Conservation (phyloP, 2,329 filamentous ascomycete genomes). For the Emmonsiellopsis sp. region DNA sequence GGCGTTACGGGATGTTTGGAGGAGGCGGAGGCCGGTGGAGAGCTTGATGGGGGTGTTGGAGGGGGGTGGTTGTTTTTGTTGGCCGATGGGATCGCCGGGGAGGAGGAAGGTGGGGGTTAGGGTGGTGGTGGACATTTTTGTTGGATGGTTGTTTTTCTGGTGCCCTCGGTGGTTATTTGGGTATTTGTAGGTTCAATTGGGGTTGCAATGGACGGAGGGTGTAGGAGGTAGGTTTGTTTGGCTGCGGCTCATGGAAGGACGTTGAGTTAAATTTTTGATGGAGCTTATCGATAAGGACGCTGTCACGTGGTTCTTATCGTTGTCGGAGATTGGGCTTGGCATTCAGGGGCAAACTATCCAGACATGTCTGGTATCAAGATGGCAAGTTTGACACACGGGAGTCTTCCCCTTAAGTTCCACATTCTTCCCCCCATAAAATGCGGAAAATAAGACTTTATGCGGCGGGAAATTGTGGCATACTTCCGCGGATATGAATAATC, state of each 20-base stretch:
- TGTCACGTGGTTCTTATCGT: neutral
- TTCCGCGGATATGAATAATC: too few species aligned
- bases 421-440: too few species aligned
- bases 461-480: too few species aligned
- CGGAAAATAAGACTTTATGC: too few species aligned
- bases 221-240: neutral
- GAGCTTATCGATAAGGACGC: neutral
- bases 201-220: neutral
- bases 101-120: slow-evolving; percentile 58
- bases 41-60: slow-evolving; percentile 59
- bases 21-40: slow-evolving; percentile 73
- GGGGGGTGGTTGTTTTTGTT: slow-evolving; percentile 56
- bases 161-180: neutral
- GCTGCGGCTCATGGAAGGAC: neutral
- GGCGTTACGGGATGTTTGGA: slow-evolving; percentile 56
- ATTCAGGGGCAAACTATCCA: too few species aligned
- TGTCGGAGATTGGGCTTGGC: neutral
- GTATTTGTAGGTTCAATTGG: neutral
- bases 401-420: too few species aligned
- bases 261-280: neutral
- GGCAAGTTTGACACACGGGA: too few species aligned
- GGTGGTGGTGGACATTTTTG: neutral
- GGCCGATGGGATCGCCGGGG: slow-evolving; percentile 63
- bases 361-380: too few species aligned
- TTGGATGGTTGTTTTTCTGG: neutral